phyloP scores from a whole-genome alignment of 306 rosid genomes.

The Castanospermum australe region DNA sequence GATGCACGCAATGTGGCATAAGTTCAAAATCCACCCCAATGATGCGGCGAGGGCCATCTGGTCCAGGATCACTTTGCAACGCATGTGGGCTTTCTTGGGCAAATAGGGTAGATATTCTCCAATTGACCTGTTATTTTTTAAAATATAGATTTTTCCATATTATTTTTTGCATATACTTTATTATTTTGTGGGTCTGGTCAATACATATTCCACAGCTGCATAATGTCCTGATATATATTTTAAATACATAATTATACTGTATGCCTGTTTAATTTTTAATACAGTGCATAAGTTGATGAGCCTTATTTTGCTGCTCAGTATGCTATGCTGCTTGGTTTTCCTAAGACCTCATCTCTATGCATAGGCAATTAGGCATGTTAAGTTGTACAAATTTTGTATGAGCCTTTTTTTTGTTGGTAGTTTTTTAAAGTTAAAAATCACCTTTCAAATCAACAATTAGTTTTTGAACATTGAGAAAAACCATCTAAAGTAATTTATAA shows the following conservation, averaged over 20 bases:
- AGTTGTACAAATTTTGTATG: neutral
- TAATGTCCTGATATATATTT: neutral
- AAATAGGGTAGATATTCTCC: conserved; percentile 54
- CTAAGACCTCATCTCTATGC: neutral
- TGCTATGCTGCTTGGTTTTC: neutral
- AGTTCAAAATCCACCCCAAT: conserved; percentile 71
- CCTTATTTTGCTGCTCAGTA: neutral
- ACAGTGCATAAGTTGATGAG: neutral
- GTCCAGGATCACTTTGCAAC: conserved; percentile 75
- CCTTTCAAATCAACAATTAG: too few relatives aligned
- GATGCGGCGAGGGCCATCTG: conserved; percentile 83
- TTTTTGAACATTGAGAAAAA: too few relatives aligned
- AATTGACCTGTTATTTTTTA: neutral
- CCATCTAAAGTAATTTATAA: too few relatives aligned
- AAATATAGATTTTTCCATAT: neutral
- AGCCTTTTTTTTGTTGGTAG: neutral
- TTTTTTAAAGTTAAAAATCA: too few relatives aligned
- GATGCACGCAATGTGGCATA: conserved; percentile 68
- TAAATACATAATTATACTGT: too few relatives aligned
- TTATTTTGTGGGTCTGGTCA: neutral
- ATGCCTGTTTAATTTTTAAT: neutral
- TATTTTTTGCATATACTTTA: neutral
- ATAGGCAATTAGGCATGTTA: neutral
- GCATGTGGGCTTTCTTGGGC: conserved; percentile 82
- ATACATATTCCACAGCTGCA: neutral